Evolutionary conservation across 352 stramenopile species (phyloP).

Genomic region (Phytophthora pini): DNA sequence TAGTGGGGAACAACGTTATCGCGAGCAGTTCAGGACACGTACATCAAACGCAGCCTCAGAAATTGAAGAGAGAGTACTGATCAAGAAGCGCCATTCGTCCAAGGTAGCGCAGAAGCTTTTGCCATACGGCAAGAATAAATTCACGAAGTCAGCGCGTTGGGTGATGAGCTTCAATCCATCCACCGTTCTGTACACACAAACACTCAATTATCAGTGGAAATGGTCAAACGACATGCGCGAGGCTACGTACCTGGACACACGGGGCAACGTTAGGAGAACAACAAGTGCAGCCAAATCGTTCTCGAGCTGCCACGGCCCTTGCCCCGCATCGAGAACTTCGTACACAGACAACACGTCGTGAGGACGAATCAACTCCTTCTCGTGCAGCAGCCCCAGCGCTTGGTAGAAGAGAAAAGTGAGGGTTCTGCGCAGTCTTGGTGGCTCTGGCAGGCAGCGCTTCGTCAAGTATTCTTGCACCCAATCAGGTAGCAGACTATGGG

Average conservation of each 20-base stretch:
- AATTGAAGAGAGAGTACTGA: conserved; percentile 63
- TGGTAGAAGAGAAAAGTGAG: conserved; percentile 54
- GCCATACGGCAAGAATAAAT: conserved; percentile 79
- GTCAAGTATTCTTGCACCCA: conserved; percentile 69
- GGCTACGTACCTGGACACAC: conserved; percentile 53
- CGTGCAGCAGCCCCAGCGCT: conserved; percentile 56
- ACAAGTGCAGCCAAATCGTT: conserved; percentile 74
- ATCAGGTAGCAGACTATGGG: conserved; percentile 33
- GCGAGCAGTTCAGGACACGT: conserved; percentile 10
- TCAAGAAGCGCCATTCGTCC: conserved; percentile 80
- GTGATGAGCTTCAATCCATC: conserved; percentile 75
- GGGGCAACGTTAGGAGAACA: conserved; percentile 67
- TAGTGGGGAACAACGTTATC: background rate
- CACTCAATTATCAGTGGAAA: conserved; percentile 5
- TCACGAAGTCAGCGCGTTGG: conserved; percentile 49
- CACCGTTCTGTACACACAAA: conserved; percentile 33
- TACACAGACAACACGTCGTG: conserved; percentile 46
- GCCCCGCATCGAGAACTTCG: conserved; percentile 12
- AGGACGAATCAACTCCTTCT: conserved; percentile 53
- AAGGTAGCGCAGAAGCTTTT: conserved; percentile 74
- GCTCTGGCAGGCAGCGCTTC: conserved; percentile 45
- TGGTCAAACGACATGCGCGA: background rate
- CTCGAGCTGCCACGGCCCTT: conserved; percentile 39
- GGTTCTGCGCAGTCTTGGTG: conserved; percentile 23
- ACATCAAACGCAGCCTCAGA: conserved; percentile 49